Base-by-base conservation (phyloP, 2,329 filamentous ascomycete genomes). In the Pseudogymnoascus destructans region DNA sequence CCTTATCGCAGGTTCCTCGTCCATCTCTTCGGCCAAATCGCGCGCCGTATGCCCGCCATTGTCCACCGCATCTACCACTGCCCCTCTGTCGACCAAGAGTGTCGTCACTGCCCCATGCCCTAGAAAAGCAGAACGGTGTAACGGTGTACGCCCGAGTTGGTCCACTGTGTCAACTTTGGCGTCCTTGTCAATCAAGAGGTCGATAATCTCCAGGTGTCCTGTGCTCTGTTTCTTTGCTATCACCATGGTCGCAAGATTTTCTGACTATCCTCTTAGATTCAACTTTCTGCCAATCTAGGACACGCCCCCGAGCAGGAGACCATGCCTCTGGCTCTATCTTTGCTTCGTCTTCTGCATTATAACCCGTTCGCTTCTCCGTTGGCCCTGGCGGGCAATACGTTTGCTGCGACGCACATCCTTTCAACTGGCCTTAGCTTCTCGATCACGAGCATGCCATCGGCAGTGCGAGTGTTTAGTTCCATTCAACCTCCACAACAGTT, bases 111-210 rank as follows among this genome's bases (percentile, higher is more conserved):
- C 36, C 10, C 56, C 21, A 58, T 58, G 42, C 17, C 36, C 56
- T 46, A 58, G 36, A 35, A 7, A 33, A 33, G 56, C 36, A 52
- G 33, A 58, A 36, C 49, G 38, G 42, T 33, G 36, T 15, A 61
- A 32, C 33, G 58, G 55, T n/a, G 40, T 59, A 10, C 56, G 36
- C 27, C 56, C 36, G 11, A 58, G 36, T 10, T 58, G 13, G 56
- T 58, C 56, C 40, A 23, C 42, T 49, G 38, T 19, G 25, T 57
- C 42, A 42, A 59, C 21, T n/a, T 27, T 52, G 17, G 32, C 58
- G 8, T 32, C 21, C 3, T 57, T 59, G 49, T 60, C 33, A 35
- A 60, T 25, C 36, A 60, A 35, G 11, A 57, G 35, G 27, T 52
- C 30, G 40, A 60, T 40, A 13, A 57, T n/a, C 21, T 46, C 55